phyloP scores from a whole-genome alignment of 2,329 filamentous ascomycete species.

The Boeremia exigua region DNA sequence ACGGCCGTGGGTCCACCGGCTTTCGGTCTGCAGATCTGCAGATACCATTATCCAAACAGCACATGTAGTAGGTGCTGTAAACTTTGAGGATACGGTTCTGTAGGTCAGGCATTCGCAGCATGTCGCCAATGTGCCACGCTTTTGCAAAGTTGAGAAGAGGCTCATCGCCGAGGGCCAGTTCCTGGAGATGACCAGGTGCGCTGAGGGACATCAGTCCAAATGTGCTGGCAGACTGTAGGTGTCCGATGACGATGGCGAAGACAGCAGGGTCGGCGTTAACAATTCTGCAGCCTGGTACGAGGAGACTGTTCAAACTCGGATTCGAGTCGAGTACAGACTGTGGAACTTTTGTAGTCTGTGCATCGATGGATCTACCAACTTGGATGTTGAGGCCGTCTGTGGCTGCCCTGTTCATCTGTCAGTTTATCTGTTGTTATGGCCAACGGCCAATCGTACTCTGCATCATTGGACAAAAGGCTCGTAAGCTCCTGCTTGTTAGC shows the following conservation, averaged over 20 bases:
- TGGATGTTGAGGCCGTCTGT: background rate
- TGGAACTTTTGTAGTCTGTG: background rate
- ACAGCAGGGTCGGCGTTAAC: conserved; percentile 1
- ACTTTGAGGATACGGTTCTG: conserved; percentile 22
- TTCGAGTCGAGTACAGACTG: background rate
- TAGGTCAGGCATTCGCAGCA: conserved; percentile 14
- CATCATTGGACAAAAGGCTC: background rate
- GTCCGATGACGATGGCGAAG: conserved; percentile 3
- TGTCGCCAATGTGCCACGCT: conserved; percentile 21
- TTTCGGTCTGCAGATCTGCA: background rate
- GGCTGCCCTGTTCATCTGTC: background rate
- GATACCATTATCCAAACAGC: background rate
- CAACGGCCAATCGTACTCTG: background rate
- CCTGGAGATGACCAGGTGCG: background rate
- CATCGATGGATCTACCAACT: background rate
- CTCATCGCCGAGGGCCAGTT: conserved; percentile 9
- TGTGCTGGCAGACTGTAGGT: background rate
- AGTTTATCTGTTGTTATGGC: background rate
- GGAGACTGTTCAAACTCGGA: background rate
- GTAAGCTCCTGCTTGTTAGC: background rate
- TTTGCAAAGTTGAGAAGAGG: conserved; percentile 21
- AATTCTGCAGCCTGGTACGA: conserved; percentile 1
- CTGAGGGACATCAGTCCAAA: background rate
- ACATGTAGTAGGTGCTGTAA: conserved; percentile 6
- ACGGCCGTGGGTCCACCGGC: background rate